Percentiles rank a stretch among this genome's conserved stretches.
Conservation (phyloP, 495 filamentous ascomycete genomes). For the Penicillium manginii region DNA sequence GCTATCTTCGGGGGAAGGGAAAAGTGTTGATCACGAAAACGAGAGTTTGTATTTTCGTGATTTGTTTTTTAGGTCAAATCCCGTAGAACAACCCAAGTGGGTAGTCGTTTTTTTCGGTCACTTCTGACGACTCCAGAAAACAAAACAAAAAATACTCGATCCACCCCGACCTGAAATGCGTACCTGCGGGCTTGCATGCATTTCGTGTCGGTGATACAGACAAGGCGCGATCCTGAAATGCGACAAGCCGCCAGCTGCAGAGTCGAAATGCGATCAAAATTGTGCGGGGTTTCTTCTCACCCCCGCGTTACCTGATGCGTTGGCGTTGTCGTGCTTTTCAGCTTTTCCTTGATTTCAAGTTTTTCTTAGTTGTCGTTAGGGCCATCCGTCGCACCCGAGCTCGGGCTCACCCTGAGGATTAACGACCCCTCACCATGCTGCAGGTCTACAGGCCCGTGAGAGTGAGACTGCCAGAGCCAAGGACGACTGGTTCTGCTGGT, state of each 20-base stretch:
- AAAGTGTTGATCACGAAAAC: no score
- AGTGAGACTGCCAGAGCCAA: background rate
- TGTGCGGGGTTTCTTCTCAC: slow-evolving; percentile 26
- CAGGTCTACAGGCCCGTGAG: background rate
- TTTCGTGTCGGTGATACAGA: slow-evolving; percentile 7
- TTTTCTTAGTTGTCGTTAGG: background rate
- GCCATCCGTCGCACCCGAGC: background rate
- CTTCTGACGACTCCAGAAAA: background rate
- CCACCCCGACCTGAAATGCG: slow-evolving; percentile 1
- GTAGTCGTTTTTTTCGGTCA: no score
- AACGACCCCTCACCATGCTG: background rate
- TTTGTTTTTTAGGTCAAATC: no score
- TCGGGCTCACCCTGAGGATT: background rate
- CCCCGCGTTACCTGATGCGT: slow-evolving; percentile 37
- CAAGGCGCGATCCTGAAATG: slow-evolving; percentile 13
- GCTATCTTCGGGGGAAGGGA: no score
- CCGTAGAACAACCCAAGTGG: background rate
- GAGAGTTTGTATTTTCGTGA: background rate
- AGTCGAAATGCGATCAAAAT: slow-evolving; percentile 1
- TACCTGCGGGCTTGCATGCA: slow-evolving; percentile 23
- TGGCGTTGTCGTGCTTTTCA: slow-evolving; percentile 30
- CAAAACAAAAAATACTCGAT: background rate
- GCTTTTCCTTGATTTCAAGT: slow-evolving; percentile 25
- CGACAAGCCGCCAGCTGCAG: slow-evolving; percentile 16
- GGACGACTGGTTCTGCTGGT: background rate